Conservation (phyloP, 805 yeast species). For the Maudiozyma barnettii region DNA sequence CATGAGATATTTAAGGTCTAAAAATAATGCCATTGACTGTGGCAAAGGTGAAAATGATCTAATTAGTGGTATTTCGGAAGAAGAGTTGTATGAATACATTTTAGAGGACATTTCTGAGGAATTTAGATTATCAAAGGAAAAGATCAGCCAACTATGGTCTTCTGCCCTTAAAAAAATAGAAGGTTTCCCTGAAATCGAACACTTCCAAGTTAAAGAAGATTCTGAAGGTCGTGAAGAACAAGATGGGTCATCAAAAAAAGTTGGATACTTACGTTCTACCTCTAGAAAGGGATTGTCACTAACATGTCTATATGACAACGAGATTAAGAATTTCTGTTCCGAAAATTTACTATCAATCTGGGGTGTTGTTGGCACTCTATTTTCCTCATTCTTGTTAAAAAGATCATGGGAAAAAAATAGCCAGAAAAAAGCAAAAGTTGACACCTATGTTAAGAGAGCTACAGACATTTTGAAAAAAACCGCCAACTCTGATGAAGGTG, state of each 20-base stretch:
- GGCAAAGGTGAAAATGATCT: conserved; percentile 36
- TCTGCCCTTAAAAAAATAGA: neutral
- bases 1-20: conserved; percentile 47
- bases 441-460: conserved; percentile 23
- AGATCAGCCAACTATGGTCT: neutral
- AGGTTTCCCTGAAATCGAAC: neutral
- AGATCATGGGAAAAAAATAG: conserved; percentile 30
- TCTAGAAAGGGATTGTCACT: neutral
- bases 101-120: conserved; percentile 52
- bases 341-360: neutral
- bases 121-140: conserved; percentile 12
- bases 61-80: conserved; percentile 40
- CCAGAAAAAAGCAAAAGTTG: conserved; percentile 34
- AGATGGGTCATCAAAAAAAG: neutral
- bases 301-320: neutral
- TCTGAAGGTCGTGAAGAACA: neutral
- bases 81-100: conserved; percentile 35
- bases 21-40: conserved; percentile 53
- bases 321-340: neutral
- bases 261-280: neutral
- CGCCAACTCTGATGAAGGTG: conserved; percentile 25
- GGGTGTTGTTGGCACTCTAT: neutral
- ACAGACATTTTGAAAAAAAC: conserved; percentile 40
- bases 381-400: conserved; percentile 12
- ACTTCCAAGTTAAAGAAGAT: too few species aligned